Conservation (phyloP, 1,284 basidiomycete genomes). For the Ustilago shanxiensis region DNA sequence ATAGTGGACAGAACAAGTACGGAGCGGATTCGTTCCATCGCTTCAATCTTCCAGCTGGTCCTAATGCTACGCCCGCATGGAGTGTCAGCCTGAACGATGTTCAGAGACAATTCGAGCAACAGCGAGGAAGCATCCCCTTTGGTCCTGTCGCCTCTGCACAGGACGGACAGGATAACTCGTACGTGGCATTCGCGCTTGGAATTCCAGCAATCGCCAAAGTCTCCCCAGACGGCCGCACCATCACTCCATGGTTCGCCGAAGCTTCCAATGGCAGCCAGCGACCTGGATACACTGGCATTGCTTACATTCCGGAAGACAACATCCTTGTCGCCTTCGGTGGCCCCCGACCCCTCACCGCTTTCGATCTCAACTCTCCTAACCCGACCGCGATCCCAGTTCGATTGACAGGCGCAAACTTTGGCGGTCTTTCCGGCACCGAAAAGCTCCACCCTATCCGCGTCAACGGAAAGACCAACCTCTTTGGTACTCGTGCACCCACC, state of each 20-base stretch:
- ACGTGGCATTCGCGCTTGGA: constrained; percentile 66
- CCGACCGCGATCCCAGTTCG: constrained; percentile 48
- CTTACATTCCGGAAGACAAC: constrained; percentile 57
- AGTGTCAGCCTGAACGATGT: constrained; percentile 55
- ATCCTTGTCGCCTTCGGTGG: constrained; percentile 63
- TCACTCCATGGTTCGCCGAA: constrained; percentile 56
- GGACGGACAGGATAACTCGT: constrained; percentile 64
- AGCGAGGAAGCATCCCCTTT: constrained; percentile 59
- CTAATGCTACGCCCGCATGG: constrained; percentile 54
- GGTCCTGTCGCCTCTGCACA: constrained; percentile 65
- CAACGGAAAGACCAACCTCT: constrained; percentile 42
- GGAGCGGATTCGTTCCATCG: constrained; percentile 65
- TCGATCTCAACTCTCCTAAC: constrained; percentile 44
- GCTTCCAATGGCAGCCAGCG: constrained; percentile 59
- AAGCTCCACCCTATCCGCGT: constrained; percentile 57
- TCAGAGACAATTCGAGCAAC: constrained; percentile 51
- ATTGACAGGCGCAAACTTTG: constrained; percentile 58
- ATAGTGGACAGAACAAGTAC: constrained; percentile 40
- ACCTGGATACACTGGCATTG: constrained; percentile 65
- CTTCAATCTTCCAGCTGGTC: constrained; percentile 58
- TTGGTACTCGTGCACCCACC: constrained; percentile 63
- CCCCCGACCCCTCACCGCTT: constrained; percentile 62
- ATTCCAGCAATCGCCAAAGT: constrained; percentile 66
- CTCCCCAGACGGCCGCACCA: constrained; percentile 50
- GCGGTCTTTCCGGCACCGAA: constrained; percentile 55